A percentile compares a stretch with the other conserved stretches of the same genome.
Evolutionary conservation across 805 yeast genomes (phyloP).

Genomic region (Huiozyma sinensis): DNA sequence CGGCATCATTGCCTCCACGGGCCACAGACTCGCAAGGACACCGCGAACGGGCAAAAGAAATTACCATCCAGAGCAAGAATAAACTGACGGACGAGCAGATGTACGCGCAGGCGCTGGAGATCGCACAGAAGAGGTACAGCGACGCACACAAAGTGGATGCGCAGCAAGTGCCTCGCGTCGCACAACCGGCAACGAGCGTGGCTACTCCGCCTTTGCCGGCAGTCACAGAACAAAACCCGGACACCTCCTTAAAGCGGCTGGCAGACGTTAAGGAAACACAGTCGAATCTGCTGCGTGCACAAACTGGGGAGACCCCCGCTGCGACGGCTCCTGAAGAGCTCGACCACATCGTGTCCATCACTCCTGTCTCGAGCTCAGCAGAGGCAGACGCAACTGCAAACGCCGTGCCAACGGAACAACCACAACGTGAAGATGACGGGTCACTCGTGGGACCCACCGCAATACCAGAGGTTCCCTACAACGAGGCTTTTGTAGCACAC

Average conservation of each 20-base stretch:
- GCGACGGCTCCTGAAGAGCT: background rate
- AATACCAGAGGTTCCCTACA: constrained; percentile 2
- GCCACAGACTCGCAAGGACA: background rate
- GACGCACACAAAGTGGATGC: constrained; percentile 2
- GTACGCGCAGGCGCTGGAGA: constrained; percentile 46
- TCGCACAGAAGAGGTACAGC: constrained; percentile 38
- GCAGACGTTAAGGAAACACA: background rate
- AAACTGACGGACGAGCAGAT: constrained; percentile 37
- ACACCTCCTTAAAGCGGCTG: too few relatives aligned
- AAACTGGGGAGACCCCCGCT: too few relatives aligned
- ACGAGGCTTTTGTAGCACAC: background rate
- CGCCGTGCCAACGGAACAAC: background rate
- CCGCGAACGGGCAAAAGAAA: background rate
- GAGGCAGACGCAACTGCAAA: background rate
- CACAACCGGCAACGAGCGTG: background rate
- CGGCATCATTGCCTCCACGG: too few relatives aligned
- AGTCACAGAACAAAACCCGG: background rate
- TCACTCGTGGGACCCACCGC: background rate
- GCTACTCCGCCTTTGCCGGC: background rate
- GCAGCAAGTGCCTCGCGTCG: background rate
- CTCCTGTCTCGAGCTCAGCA: background rate
- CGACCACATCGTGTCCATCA: too few relatives aligned
- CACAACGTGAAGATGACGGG: background rate
- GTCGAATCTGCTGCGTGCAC: too few relatives aligned
- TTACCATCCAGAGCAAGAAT: background rate